phyloP scores from a whole-genome alignment of 805 yeast species.

The Yarrowia sp. region DNA sequence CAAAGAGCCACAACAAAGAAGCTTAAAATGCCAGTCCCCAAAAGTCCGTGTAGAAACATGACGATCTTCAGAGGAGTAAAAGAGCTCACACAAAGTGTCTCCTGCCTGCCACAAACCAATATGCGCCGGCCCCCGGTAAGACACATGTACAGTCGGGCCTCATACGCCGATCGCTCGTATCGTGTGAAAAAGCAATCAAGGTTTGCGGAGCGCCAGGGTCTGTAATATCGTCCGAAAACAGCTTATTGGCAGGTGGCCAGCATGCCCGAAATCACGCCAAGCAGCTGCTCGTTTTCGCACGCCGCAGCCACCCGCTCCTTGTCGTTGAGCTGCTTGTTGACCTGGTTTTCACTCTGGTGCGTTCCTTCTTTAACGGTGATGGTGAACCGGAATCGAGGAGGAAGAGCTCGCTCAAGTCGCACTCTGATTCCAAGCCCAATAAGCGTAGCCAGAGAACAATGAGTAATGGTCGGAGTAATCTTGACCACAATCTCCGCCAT shows the following conservation, averaged over 20 bases:
- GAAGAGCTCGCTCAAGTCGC: slow-evolving; percentile 81
- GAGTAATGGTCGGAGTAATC: slow-evolving; percentile 97
- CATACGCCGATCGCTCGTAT: background rate
- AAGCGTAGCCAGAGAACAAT: slow-evolving; percentile 92
- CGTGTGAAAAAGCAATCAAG: slow-evolving; percentile 14
- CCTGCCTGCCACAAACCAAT: too few relatives aligned
- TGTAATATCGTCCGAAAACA: background rate
- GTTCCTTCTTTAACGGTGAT: slow-evolving; percentile 85
- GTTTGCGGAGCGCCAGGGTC: background rate
- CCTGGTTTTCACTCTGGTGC: slow-evolving; percentile 94
- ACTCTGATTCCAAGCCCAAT: slow-evolving; percentile 95
- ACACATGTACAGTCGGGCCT: background rate
- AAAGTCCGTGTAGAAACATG: too few relatives aligned
- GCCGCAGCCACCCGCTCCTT: slow-evolving; percentile 99
- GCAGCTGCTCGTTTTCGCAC: slow-evolving; percentile 89
- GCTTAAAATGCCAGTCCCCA: too few relatives aligned
- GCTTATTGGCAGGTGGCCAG: slow-evolving; percentile 60
- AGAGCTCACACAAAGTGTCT: too few relatives aligned
- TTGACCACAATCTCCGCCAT: slow-evolving; percentile 75
- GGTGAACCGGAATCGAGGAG: slow-evolving; percentile 75
- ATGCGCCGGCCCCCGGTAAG: too few relatives aligned
- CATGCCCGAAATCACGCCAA: slow-evolving; percentile 91
- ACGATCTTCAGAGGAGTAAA: too few relatives aligned
- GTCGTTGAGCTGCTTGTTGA: slow-evolving; percentile 93
- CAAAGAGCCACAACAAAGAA: background rate